phyloP scores from a whole-genome alignment of 2,329 filamentous ascomycete genomes.

The Hypoxylon sp. region DNA sequence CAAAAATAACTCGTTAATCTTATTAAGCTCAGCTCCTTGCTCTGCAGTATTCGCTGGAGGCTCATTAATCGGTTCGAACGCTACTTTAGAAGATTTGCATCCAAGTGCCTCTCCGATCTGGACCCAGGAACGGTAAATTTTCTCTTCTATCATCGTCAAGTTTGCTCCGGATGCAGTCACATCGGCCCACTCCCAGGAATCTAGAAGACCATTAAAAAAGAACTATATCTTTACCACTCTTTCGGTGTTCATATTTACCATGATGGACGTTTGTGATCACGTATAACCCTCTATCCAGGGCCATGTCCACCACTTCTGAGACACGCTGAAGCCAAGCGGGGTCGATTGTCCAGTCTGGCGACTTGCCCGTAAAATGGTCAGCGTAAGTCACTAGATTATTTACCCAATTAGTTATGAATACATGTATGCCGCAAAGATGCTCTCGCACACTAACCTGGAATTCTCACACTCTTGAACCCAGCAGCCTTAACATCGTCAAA shows the following conservation, averaged over 20 bases:
- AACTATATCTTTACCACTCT: neutral
- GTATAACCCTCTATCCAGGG: constrained; percentile 65
- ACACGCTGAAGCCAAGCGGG: constrained; percentile 70
- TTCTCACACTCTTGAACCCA: constrained; percentile 1
- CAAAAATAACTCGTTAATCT: constrained; percentile 70
- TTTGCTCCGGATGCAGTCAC: neutral
- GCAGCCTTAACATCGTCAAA: neutral
- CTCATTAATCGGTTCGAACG: constrained; percentile 3
- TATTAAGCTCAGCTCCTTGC: constrained; percentile 63
- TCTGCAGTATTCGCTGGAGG: neutral
- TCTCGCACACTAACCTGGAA: neutral
- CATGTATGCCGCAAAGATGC: neutral
- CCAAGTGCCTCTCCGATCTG: constrained; percentile 1
- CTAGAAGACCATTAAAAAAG: neutral
- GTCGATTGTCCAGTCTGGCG: constrained; percentile 69
- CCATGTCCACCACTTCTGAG: constrained; percentile 70
- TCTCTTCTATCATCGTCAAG: constrained; percentile 1
- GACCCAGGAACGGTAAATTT: neutral
- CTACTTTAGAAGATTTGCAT: neutral
- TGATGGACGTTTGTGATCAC: constrained; percentile 56
- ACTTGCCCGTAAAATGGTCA: constrained; percentile 67
- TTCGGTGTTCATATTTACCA: neutral
- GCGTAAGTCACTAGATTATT: constrained; percentile 57
- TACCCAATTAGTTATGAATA: neutral
- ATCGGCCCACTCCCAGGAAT: neutral